These are phyloP conservation scores for Epichloe amarillans DNA, from an alignment of 2,329 filamentous ascomycete genomes.

Conservation along the genomic window DNA sequence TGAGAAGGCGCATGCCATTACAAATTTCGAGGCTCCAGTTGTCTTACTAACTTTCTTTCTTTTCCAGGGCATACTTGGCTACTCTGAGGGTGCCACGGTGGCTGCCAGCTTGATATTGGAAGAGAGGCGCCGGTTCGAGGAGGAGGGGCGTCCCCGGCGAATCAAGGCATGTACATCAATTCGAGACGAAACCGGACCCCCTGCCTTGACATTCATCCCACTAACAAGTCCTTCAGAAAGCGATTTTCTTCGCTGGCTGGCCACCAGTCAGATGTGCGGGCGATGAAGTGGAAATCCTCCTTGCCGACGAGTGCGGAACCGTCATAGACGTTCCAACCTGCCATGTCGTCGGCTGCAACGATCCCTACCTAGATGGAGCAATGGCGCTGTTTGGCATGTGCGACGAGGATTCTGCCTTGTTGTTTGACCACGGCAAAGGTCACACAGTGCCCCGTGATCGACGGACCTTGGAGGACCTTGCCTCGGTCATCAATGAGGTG, in stretches of 20 bases:
- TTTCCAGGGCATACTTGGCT: conserved; percentile 35
- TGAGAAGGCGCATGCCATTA: not conserved
- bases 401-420: conserved; percentile 39
- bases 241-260: conserved; percentile 36
- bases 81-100: conserved; percentile 43
- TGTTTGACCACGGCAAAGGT: conserved; percentile 52
- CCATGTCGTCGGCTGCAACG: conserved; percentile 36
- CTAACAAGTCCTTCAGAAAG: not conserved
- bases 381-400: conserved; percentile 48
- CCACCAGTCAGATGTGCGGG: conserved; percentile 29
- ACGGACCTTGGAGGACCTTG: conserved; percentile 28
- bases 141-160: conserved; percentile 1
- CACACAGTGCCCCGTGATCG: conserved; percentile 44
- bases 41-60: not conserved
- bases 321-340: conserved; percentile 35
- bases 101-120: conserved; percentile 36
- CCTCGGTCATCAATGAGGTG: not conserved
- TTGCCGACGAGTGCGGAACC: conserved; percentile 31
- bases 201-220: not conserved
- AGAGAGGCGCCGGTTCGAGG: conserved; percentile 16
- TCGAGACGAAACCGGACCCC: too few relatives aligned
- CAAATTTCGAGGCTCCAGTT: not conserved
- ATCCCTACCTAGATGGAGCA: conserved; percentile 44
- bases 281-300: conserved; percentile 22
- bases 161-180: conserved; percentile 26